phyloP scores from a whole-genome alignment of 2,329 filamentous ascomycete species.

The Cladophialophora chaetospira region DNA sequence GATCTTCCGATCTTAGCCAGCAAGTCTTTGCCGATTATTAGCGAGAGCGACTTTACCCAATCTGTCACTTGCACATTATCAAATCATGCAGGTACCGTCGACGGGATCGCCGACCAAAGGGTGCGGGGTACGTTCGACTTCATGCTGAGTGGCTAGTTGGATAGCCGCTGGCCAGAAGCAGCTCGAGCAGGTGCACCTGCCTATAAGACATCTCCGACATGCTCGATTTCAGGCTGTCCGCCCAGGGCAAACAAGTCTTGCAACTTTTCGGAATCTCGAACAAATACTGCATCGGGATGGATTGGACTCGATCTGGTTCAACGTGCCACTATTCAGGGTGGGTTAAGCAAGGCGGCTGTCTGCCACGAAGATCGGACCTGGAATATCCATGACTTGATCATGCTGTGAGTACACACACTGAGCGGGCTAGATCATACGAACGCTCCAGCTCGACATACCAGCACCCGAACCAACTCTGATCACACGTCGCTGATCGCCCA shows the following conservation, averaged over 20 bases:
- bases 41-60: background rate
- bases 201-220: too few relatives aligned
- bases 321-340: conserved; percentile 2
- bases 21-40: conserved; percentile 32
- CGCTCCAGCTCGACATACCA: background rate
- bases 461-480: background rate
- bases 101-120: conserved; percentile 4
- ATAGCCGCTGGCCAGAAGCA: too few relatives aligned
- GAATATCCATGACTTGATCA: background rate
- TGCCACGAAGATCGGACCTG: background rate
- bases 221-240: too few relatives aligned
- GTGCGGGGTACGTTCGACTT: background rate
- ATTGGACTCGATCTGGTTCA: background rate
- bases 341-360: background rate
- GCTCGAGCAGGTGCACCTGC: too few relatives aligned
- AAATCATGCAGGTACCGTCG: background rate
- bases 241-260: too few relatives aligned
- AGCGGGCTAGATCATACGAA: too few relatives aligned
- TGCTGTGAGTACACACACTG: background rate
- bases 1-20: background rate
- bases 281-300: conserved; percentile 9
- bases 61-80: conserved; percentile 2
- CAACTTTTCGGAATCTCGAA: background rate
- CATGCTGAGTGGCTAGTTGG: background rate
- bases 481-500: background rate